A percentile compares a stretch with the other conserved stretches of the same genome.
Conservation (phyloP, 345 rosid species). For the Leavenworthia alabamica region DNA sequence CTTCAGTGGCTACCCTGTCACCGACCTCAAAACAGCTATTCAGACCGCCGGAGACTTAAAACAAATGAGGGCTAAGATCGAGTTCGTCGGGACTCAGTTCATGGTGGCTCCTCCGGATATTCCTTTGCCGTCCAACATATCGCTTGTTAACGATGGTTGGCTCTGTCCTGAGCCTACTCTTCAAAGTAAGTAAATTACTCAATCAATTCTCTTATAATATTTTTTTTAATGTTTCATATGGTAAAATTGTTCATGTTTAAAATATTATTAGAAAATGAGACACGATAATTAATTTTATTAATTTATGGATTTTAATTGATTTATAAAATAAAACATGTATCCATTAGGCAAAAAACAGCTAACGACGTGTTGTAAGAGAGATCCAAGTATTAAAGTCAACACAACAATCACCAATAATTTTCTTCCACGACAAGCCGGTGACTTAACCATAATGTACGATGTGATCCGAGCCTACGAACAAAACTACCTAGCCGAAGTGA, state of each 20-base stretch:
- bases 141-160: slow-evolving; percentile 84
- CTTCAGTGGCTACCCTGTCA: slow-evolving; percentile 63
- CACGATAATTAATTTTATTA: neutral
- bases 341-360: slow-evolving; percentile 45
- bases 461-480: slow-evolving; percentile 73
- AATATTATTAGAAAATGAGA: neutral
- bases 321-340: neutral
- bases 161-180: slow-evolving; percentile 45
- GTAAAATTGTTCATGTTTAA: neutral
- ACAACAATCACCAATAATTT: slow-evolving; percentile 53
- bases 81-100: slow-evolving; percentile 80
- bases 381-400: slow-evolving; percentile 46
- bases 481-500: slow-evolving; percentile 69
- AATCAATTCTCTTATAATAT: neutral
- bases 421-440: slow-evolving; percentile 70
- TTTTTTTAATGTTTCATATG: neutral
- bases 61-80: slow-evolving; percentile 59
- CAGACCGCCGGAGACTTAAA: slow-evolving; percentile 82
- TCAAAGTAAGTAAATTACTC: slow-evolving; percentile 24
- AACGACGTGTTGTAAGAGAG: slow-evolving; percentile 69
- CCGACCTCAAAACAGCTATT: slow-evolving; percentile 76
- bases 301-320: neutral
- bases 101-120: slow-evolving; percentile 51
- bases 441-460: slow-evolving; percentile 90
- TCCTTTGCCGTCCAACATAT: slow-evolving; percentile 60